Evolutionary conservation across 2,329 filamentous ascomycete genomes (phyloP).

Genomic region (Fusarium hostae): DNA sequence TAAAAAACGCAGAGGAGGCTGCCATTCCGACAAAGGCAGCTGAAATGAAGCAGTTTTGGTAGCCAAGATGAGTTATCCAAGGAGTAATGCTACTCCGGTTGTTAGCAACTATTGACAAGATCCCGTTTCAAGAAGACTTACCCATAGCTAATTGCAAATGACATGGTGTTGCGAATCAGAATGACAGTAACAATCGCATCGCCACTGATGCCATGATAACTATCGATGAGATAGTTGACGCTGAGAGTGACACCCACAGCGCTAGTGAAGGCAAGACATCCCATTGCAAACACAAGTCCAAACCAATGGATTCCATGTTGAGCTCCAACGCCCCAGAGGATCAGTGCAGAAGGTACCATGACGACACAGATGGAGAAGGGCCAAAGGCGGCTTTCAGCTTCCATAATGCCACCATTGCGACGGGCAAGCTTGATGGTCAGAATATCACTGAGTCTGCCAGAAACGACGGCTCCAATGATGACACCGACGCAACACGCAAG

Average conservation of each 20-base stretch:
- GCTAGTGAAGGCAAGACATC: constrained; percentile 47
- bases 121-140: not conserved
- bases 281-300: constrained; percentile 55
- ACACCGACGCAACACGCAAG: constrained; percentile 52
- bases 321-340: constrained; percentile 51
- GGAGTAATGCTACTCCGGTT: constrained; percentile 54
- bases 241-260: constrained; percentile 51
- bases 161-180: constrained; percentile 53
- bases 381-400: constrained; percentile 56
- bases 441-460: constrained; percentile 53
- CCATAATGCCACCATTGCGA: constrained; percentile 54
- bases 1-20: constrained; percentile 54
- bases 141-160: constrained; percentile 50
- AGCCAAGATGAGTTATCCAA: constrained; percentile 55
- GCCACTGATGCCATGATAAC: constrained; percentile 53
- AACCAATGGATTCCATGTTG: constrained; percentile 55
- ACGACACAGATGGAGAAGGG: constrained; percentile 48
- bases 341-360: constrained; percentile 41
- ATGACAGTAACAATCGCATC: constrained; percentile 55
- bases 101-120: not conserved
- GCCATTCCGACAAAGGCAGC: constrained; percentile 54
- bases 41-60: constrained; percentile 57
- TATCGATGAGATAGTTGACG: constrained; percentile 55
- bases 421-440: constrained; percentile 53
- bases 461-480: constrained; percentile 41